Percentiles rank a stretch among this genome's conserved stretches.
These are phyloP conservation scores for Tetracladium maxilliforme DNA, from an alignment of 2,329 filamentous ascomycete species.

Conservation along the genomic window DNA sequence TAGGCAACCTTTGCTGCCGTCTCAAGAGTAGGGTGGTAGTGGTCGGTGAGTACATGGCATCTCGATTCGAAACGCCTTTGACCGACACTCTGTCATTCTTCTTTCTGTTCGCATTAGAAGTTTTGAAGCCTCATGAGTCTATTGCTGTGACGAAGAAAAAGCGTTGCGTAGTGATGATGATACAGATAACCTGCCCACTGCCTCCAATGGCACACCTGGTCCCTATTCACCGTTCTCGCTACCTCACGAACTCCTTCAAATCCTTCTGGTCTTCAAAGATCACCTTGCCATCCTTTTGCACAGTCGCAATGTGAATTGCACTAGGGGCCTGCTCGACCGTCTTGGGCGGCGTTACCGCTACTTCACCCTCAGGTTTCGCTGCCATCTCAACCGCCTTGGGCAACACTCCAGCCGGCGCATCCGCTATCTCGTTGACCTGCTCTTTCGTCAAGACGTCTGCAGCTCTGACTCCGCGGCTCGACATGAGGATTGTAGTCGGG, in stretches of 20 bases:
- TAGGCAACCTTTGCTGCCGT: no score
- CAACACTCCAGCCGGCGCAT: constrained; percentile 59
- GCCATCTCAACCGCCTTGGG: constrained; percentile 38
- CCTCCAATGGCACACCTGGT: no score
- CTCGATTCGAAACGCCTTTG: no score
- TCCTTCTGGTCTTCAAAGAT: constrained; percentile 24
- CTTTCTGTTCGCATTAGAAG: no score
- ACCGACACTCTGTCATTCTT: no score
- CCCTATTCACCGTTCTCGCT: no score
- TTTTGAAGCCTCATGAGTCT: no score
- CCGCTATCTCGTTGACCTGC: constrained; percentile 83
- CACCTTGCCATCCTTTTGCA: constrained; percentile 50
- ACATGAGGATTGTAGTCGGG: constrained; percentile 72
- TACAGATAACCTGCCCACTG: no score
- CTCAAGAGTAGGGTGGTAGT: no score
- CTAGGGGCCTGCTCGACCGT: constrained; percentile 20
- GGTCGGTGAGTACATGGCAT: no score
- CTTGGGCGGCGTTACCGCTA: constrained; percentile 11
- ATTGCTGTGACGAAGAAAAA: no score
- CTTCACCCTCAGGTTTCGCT: constrained; percentile 19
- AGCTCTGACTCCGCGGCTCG: constrained; percentile 68
- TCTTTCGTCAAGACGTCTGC: constrained; percentile 63
- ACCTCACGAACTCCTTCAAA: constrained; percentile 1
- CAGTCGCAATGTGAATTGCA: constrained; percentile 38
- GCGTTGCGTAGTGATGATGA: no score